Percentiles rank a stretch among this genome's conserved stretches.
Evolutionary conservation across 2,329 filamentous ascomycete species (phyloP).

Genomic region (Aspergillus versicolor): DNA sequence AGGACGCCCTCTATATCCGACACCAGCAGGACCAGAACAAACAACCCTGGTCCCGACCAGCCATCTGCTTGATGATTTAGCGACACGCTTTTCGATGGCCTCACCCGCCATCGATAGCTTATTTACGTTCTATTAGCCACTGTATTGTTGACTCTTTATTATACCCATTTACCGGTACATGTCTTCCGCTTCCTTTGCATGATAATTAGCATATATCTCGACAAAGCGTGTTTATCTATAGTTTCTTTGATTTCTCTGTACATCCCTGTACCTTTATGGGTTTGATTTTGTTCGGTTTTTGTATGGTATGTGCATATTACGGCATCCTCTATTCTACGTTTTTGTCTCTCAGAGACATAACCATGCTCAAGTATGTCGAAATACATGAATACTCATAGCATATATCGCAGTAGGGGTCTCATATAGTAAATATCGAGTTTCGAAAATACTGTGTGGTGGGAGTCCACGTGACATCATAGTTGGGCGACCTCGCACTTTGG

Average conservation of each 20-base stretch:
- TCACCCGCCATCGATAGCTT: not conserved
- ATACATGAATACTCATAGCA: too few relatives aligned
- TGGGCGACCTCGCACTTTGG: conserved; percentile 12
- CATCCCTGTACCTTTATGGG: not conserved
- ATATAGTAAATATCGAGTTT: too few relatives aligned
- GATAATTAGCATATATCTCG: conserved; percentile 2
- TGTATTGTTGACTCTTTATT: not conserved
- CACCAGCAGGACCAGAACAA: conserved; percentile 3
- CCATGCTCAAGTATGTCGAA: too few relatives aligned
- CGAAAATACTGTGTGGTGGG: too few relatives aligned
- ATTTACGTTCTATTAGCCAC: not conserved
- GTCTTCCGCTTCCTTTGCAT: conserved; percentile 1
- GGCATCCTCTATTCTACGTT: too few relatives aligned
- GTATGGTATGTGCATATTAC: not conserved
- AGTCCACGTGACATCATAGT: not conserved
- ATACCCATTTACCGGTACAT: conserved; percentile 3
- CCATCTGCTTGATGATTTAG: conserved; percentile 1
- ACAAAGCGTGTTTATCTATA: not conserved
- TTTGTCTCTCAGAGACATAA: too few relatives aligned
- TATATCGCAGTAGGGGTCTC: too few relatives aligned
- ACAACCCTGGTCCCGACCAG: not conserved
- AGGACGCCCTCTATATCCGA: conserved; percentile 18
- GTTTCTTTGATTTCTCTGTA: not conserved
- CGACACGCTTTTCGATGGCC: not conserved
- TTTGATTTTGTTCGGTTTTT: not conserved